Evolutionary conservation across 495 filamentous ascomycete species (phyloP).

Genomic region (Daldinia vernicosa): DNA sequence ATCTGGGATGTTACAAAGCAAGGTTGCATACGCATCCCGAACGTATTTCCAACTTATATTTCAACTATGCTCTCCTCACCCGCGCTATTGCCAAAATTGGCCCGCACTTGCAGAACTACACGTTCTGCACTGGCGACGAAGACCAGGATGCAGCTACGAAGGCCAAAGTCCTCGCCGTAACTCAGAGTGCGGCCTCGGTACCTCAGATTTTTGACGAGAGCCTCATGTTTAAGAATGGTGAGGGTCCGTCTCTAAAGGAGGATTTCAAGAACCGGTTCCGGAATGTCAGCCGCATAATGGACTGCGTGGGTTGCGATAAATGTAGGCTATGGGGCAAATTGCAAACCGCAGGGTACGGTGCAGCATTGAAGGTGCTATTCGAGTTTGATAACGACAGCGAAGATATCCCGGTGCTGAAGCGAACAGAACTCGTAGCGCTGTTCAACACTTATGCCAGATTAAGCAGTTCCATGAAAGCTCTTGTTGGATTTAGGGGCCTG

Average conservation of each 20-base stretch:
- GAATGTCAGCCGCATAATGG: conserved; percentile 95
- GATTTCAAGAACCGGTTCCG: conserved; percentile 98
- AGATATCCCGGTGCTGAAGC: conserved; percentile 76
- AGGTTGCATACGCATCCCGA: conserved; percentile 86
- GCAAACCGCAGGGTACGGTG: conserved; percentile 95
- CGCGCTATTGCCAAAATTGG: conserved; percentile 92
- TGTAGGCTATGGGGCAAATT: conserved; percentile 98
- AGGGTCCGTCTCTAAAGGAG: conserved; percentile 80
- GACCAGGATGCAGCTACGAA: conserved; percentile 81
- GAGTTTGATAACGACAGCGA: conserved; percentile 84
- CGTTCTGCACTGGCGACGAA: conserved; percentile 88
- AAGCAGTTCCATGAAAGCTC: conserved; percentile 76
- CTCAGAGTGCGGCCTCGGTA: conserved; percentile 69
- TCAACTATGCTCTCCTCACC: conserved; percentile 94
- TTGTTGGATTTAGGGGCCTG: conserved; percentile 76
- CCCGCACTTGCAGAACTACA: conserved; percentile 81
- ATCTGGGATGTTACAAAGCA: conserved; percentile 85
- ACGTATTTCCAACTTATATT: conserved; percentile 95
- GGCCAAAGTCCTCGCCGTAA: conserved; percentile 76
- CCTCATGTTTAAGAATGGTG: conserved; percentile 87
- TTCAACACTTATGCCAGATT: conserved; percentile 93
- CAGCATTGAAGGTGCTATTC: conserved; percentile 93
- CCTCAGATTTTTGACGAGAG: conserved; percentile 90
- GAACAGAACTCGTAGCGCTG: conserved; percentile 92
- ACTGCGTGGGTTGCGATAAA: conserved; percentile 98